A percentile compares a stretch with the other conserved stretches of the same genome.
phyloP scores from a whole-genome alignment of 805 yeast genomes.

The Starmerella roubikii region DNA sequence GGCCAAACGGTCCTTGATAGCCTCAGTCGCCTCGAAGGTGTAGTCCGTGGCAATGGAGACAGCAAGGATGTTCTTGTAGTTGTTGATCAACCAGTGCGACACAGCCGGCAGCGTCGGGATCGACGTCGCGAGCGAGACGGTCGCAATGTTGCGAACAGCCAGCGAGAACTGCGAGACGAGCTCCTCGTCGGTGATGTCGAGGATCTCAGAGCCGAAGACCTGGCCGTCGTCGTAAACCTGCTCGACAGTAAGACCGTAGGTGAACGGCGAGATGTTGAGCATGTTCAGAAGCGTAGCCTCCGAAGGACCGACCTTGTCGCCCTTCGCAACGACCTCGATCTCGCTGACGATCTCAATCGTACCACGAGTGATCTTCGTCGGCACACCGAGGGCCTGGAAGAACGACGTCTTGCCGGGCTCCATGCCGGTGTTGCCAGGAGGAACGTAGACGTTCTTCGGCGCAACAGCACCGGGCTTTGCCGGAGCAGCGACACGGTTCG shows the following conservation, averaged over 20 bases:
- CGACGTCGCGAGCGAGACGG: conserved; percentile 92
- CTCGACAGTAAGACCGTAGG: conserved; percentile 92
- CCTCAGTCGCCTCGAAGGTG: conserved; percentile 98
- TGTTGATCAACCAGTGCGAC: conserved; percentile 96
- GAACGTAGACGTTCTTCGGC: conserved; percentile 93
- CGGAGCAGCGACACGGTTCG: conserved; percentile 99
- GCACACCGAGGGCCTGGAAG: conserved; percentile 99
- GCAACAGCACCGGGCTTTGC: conserved; percentile 99
- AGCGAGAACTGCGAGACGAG: conserved; percentile 81
- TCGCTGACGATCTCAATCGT: conserved; percentile 97
- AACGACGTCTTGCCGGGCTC: conserved; percentile 99
- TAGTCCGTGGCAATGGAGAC: conserved; percentile 96
- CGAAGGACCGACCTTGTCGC: conserved; percentile 91
- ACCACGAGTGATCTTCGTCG: conserved; percentile 99
- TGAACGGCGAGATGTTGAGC: conserved; percentile 99
- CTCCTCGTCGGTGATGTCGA: conserved; percentile 97
- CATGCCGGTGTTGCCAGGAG: conserved; percentile 99
- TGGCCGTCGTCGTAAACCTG: conserved; percentile 99
- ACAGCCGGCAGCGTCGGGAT: conserved; percentile 99
- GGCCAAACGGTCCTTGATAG: conserved; percentile 97
- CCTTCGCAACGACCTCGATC: conserved; percentile 83
- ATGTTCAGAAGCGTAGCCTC: conserved; percentile 97
- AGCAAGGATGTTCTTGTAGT: conserved; percentile 97
- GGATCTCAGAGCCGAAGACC: conserved; percentile 89
- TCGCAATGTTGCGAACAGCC: conserved; percentile 87